A percentile compares a stretch with the other conserved stretches of the same genome.
Conservation (phyloP, 495 filamentous ascomycete species). For the Emericellopsis terricola region DNA sequence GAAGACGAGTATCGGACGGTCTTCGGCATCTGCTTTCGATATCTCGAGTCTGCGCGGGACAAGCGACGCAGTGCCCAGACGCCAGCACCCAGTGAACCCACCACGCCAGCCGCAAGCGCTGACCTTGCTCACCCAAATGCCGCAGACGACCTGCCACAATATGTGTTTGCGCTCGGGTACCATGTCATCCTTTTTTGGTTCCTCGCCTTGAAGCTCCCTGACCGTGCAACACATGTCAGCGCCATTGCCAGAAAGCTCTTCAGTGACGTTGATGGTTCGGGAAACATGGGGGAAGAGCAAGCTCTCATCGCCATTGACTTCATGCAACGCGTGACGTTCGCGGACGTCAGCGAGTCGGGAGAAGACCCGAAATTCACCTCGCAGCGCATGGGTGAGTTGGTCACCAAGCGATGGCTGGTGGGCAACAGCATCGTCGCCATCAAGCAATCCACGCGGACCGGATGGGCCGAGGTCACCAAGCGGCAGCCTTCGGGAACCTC, state of each 20-base stretch:
- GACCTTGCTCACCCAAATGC: slow-evolving; percentile 14
- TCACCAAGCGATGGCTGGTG: slow-evolving; percentile 67
- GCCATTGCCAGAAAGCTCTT: slow-evolving; percentile 88
- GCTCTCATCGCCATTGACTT: slow-evolving; percentile 87
- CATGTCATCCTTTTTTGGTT: slow-evolving; percentile 98
- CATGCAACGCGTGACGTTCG: slow-evolving; percentile 82
- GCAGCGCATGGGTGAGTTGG: slow-evolving; percentile 45
- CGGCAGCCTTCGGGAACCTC: slow-evolving; percentile 74
- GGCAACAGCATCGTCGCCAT: slow-evolving; percentile 78
- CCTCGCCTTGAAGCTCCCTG: slow-evolving; percentile 63
- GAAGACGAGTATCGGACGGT: slow-evolving; percentile 81
- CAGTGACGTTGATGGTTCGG: slow-evolving; percentile 47
- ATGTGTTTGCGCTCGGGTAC: slow-evolving; percentile 82
- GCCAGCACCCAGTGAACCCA: slow-evolving; percentile 16
- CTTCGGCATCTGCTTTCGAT: slow-evolving; percentile 87
- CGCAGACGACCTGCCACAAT: slow-evolving; percentile 59
- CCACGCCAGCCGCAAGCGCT: slow-evolving; percentile 4
- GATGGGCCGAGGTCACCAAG: slow-evolving; percentile 63
- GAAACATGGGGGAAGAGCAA: slow-evolving; percentile 71
- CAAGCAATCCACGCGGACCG: slow-evolving; percentile 55
- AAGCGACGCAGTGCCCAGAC: slow-evolving; percentile 17
- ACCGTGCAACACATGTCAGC: slow-evolving; percentile 64
- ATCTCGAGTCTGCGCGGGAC: slow-evolving; percentile 51
- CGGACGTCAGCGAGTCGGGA: slow-evolving; percentile 55
- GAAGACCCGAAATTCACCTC: slow-evolving; percentile 45